A percentile compares a stretch with the other conserved stretches of the same genome.
Evolutionary conservation across 495 filamentous ascomycete genomes (phyloP).

Genomic region (Aspergillus kassunensis): DNA sequence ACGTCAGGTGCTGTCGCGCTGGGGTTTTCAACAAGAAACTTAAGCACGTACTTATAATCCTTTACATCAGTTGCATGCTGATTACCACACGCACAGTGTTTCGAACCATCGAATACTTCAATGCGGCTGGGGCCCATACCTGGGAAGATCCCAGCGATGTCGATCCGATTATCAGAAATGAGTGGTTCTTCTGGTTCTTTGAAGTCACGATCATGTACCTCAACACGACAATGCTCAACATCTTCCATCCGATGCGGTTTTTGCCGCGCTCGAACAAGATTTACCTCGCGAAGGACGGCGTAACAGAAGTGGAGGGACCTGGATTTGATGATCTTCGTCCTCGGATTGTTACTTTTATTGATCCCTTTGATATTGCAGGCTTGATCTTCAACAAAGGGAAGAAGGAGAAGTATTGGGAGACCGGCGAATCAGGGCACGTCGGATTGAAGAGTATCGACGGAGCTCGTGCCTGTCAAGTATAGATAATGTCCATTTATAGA

Average conservation of each 20-base stretch:
- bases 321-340: constrained; percentile 57
- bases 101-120: constrained; percentile 61
- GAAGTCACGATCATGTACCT: constrained; percentile 60
- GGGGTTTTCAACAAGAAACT: constrained; percentile 54
- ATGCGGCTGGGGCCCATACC: constrained; percentile 37
- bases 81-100: constrained; percentile 62
- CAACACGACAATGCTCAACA: constrained; percentile 59
- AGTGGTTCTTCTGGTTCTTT: constrained; percentile 73
- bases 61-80: constrained; percentile 59
- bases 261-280: constrained; percentile 60
- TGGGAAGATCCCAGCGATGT: constrained; percentile 32
- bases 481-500: background rate
- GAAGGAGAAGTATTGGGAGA: constrained; percentile 54
- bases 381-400: constrained; percentile 49
- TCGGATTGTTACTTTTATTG: constrained; percentile 53
- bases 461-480: background rate
- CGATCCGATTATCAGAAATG: constrained; percentile 57
- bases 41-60: constrained; percentile 51
- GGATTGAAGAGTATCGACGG: background rate
- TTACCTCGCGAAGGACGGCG: constrained; percentile 61
- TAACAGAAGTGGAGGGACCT: constrained; percentile 59
- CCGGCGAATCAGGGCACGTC: background rate
- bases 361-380: constrained; percentile 65
- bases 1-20: constrained; percentile 51
- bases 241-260: constrained; percentile 57